A percentile compares a stretch with the other conserved stretches of the same genome.
phyloP scores from a whole-genome alignment of 2,329 filamentous ascomycete genomes.

The Hyphodiscus sp. region DNA sequence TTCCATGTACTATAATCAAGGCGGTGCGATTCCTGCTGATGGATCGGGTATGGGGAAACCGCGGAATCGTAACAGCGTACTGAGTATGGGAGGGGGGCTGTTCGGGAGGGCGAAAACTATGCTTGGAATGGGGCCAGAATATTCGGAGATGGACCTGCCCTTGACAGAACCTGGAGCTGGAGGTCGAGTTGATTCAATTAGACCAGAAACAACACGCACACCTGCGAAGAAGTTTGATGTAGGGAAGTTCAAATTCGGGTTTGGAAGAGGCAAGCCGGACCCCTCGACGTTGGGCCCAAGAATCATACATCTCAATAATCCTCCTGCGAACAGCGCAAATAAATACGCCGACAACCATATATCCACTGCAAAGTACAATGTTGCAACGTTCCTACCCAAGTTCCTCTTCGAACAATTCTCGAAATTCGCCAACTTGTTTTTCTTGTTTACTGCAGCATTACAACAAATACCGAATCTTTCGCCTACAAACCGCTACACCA shows the following conservation, averaged over 20 bases:
- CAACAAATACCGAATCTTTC: constrained; percentile 95
- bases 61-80: constrained; percentile 79
- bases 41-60: constrained; percentile 48
- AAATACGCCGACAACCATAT: constrained; percentile 96
- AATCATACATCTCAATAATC: constrained; percentile 93
- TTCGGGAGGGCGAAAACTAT: constrained; percentile 84
- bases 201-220: constrained; percentile 37
- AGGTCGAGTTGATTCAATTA: constrained; percentile 37
- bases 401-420: constrained; percentile 98
- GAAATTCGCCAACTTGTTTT: constrained; percentile 98
- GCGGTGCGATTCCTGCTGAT: constrained; percentile 53
- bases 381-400: constrained; percentile 88
- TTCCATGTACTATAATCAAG: constrained; percentile 73
- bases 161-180: constrained; percentile 69
- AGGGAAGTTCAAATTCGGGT: constrained; percentile 85
- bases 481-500: constrained; percentile 92
- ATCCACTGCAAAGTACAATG: constrained; percentile 95
- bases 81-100: constrained; percentile 79
- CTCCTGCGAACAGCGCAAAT: constrained; percentile 79
- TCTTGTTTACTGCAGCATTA: constrained; percentile 90
- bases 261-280: constrained; percentile 77
- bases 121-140: constrained; percentile 77
- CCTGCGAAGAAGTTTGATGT: constrained; percentile 55
- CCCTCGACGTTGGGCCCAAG: constrained; percentile 86
- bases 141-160: constrained; percentile 97